Evolutionary conservation across 192 early-diverging fungal species (phyloP).

Genomic region (Coemansia sp.): DNA sequence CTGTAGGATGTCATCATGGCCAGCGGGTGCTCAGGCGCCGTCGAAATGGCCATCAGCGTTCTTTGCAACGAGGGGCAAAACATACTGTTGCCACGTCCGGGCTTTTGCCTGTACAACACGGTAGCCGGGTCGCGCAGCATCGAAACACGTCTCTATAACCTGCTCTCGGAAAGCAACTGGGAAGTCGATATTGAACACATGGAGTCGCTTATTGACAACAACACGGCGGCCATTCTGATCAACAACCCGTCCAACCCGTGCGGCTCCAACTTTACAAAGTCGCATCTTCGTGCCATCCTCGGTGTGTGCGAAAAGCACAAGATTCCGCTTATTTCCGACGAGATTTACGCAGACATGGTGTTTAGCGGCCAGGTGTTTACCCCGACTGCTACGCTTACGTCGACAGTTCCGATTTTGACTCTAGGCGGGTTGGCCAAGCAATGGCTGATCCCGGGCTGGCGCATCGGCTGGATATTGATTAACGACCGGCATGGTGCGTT

Average conservation of each 20-base stretch:
- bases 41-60: slow-evolving; percentile 70
- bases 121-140: slow-evolving; percentile 73
- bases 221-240: slow-evolving; percentile 78
- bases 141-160: slow-evolving; percentile 77
- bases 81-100: slow-evolving; percentile 81
- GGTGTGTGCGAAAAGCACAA: slow-evolving; percentile 70
- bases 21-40: slow-evolving; percentile 76
- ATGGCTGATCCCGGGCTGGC: slow-evolving; percentile 90
- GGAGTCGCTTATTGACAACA: slow-evolving; percentile 75
- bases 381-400: slow-evolving; percentile 70
- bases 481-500: slow-evolving; percentile 62
- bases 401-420: slow-evolving; percentile 78
- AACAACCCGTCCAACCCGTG: slow-evolving; percentile 95
- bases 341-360: slow-evolving; percentile 90
- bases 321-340: slow-evolving; percentile 83
- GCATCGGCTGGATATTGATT: slow-evolving; percentile 84
- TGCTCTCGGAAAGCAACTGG: slow-evolving; percentile 78
- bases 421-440: slow-evolving; percentile 87
- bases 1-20: slow-evolving; percentile 74
- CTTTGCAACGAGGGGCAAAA: slow-evolving; percentile 79
- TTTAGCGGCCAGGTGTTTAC: slow-evolving; percentile 65
- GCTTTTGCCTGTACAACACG: slow-evolving; percentile 85
- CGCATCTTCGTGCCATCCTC: slow-evolving; percentile 72
- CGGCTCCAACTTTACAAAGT: slow-evolving; percentile 76
- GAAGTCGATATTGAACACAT: slow-evolving; percentile 79